These are phyloP conservation scores for Citrus glauca DNA, from an alignment of 345 rosid species.

Conservation along the genomic window DNA sequence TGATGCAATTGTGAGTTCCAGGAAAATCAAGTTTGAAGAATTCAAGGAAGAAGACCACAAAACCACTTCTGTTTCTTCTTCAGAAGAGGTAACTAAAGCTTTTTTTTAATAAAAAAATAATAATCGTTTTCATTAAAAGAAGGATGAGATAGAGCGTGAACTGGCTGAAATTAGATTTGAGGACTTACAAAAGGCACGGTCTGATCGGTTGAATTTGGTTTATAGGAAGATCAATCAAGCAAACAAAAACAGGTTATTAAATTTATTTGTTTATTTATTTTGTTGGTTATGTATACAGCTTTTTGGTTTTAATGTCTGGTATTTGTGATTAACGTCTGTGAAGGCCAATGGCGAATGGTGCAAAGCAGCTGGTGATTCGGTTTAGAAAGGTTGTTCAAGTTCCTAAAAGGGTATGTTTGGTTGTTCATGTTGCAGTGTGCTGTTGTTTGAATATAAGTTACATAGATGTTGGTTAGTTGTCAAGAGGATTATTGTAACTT, in stretches of 20 bases:
- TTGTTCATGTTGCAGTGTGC: neutral
- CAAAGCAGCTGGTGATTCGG: slow-evolving; percentile 69
- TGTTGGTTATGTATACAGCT: neutral
- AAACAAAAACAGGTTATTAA: neutral
- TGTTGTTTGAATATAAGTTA: neutral
- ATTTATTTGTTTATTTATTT: neutral
- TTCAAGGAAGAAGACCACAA: slow-evolving; percentile 22
- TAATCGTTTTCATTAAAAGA: slow-evolving; percentile 23
- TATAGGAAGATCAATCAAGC: slow-evolving; percentile 21
- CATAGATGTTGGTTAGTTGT: neutral
- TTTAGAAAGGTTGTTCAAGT: slow-evolving; percentile 69
- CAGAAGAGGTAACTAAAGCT: slow-evolving; percentile 27
- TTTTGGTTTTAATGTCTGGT: neutral
- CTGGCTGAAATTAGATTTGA: slow-evolving; percentile 69
- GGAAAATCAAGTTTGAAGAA: slow-evolving; percentile 29
- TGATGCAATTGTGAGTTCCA: slow-evolving; percentile 13
- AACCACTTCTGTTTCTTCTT: slow-evolving; percentile 20
- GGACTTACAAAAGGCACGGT: slow-evolving; percentile 66
- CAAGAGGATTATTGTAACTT: neutral
- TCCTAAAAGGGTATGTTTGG: slow-evolving; percentile 58
- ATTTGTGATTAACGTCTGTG: neutral
- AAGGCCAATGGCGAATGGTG: slow-evolving; percentile 71
- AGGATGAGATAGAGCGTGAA: slow-evolving; percentile 57
- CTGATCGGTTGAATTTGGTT: slow-evolving; percentile 61
- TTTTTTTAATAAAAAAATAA: too few species aligned